A percentile compares a stretch with the other conserved stretches of the same genome.
These are phyloP conservation scores for Iris macrosiphon DNA, from an alignment of 106 monocot genomes.

Conservation along the genomic window DNA sequence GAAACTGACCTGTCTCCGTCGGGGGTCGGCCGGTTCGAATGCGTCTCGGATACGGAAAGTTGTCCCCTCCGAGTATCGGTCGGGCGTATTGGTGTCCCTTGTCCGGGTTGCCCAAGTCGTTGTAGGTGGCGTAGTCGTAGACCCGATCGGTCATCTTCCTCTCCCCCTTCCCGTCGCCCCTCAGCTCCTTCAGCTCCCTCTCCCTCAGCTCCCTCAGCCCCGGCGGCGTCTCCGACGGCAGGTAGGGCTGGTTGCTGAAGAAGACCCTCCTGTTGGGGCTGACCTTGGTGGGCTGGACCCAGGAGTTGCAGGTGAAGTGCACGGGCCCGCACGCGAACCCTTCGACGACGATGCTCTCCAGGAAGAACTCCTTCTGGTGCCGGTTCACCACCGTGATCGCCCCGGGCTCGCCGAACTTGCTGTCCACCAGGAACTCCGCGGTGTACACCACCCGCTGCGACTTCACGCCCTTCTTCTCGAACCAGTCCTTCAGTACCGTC, in stretches of 20 bases:
- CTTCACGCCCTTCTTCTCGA: slow-evolving; percentile 42
- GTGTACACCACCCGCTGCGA: slow-evolving; percentile 50
- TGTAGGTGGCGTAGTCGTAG: slow-evolving; percentile 62
- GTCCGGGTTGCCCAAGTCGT: slow-evolving; percentile 76
- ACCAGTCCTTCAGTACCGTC: slow-evolving; percentile 52
- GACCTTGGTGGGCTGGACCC: slow-evolving; percentile 62
- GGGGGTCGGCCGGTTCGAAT: slow-evolving; percentile 52
- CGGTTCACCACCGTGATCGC: slow-evolving; percentile 65
- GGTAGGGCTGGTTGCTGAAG: slow-evolving; percentile 82
- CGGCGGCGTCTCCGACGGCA: slow-evolving; percentile 75
- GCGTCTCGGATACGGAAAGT: slow-evolving; percentile 56
- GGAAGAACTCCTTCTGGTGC: slow-evolving; percentile 71
- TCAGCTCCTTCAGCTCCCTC: slow-evolving; percentile 53
- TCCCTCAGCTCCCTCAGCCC: slow-evolving; percentile 59
- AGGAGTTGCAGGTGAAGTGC: slow-evolving; percentile 86
- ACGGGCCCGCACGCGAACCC: slow-evolving; percentile 64
- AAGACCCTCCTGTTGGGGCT: slow-evolving; percentile 56
- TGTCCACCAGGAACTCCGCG: slow-evolving; percentile 64
- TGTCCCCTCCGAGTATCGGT: slow-evolving; percentile 49
- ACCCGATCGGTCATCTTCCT: slow-evolving; percentile 45
- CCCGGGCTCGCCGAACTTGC: slow-evolving; percentile 75
- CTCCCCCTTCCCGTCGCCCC: slow-evolving; percentile 69
- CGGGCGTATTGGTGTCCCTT: slow-evolving; percentile 33
- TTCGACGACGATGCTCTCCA: slow-evolving; percentile 76
- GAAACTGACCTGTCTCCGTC: slow-evolving; percentile 32